phyloP scores from a whole-genome alignment of 192 early-diverging fungal species.

The Paraglomus brasilianum region DNA sequence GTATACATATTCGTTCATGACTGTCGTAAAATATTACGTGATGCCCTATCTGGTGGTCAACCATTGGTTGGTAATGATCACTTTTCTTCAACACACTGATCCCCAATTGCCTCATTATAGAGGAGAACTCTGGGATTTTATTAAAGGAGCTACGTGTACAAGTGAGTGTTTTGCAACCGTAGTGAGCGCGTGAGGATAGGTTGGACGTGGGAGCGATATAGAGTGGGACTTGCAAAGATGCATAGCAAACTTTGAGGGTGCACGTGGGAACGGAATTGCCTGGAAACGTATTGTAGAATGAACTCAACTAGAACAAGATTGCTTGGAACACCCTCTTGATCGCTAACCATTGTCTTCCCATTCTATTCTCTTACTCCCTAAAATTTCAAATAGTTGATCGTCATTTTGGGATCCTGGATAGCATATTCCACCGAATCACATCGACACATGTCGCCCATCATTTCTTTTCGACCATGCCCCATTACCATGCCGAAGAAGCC shows the following conservation, averaged over 20 bases:
- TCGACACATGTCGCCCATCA: constrained; percentile 97
- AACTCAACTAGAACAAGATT: no score
- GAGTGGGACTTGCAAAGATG: no score
- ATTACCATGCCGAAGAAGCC: constrained; percentile 91
- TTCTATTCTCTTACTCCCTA: no score
- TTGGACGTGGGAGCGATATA: no score
- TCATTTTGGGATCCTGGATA: constrained; percentile 84
- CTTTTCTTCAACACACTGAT: constrained; percentile 93
- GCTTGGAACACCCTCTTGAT: no score
- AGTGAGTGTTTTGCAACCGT: neutral
- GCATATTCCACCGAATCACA: constrained; percentile 76
- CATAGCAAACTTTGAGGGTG: no score
- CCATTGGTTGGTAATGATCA: constrained; percentile 96
- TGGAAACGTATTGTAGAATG: no score
- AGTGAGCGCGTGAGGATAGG: neutral
- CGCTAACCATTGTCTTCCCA: no score
- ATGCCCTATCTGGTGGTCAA: constrained; percentile 93
- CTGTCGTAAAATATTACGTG: constrained; percentile 81
- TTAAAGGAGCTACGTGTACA: constrained; percentile 82
- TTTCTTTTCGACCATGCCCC: constrained; percentile 96
- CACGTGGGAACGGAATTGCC: no score
- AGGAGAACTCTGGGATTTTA: constrained; percentile 84
- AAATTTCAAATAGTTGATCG: constrained; percentile 69
- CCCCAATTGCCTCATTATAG: constrained; percentile 86
- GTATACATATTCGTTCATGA: constrained; percentile 50